Base-by-base conservation (phyloP, 306 rosid genomes). In the Cucumis melo region DNA sequence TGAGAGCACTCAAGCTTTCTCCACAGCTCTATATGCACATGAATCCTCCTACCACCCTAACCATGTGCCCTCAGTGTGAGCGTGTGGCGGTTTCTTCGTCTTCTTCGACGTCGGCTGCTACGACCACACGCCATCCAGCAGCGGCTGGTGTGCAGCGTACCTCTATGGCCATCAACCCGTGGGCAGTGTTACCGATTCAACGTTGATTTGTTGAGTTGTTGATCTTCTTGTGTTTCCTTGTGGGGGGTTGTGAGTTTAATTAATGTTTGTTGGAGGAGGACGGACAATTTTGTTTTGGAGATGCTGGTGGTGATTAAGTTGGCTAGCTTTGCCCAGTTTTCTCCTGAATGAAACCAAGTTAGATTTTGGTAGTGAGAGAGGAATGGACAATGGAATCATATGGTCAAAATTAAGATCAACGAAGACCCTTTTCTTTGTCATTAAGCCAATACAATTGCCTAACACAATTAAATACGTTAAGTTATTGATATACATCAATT, bases 11-110 rank as follows among this genome's bases (percentile, higher is more conserved):
- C 77, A 92, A 92, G 73, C 82, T 94, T 21, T 90, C 97, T 13
- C 98, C 98, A 51, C 96, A 91, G 80, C 81, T 90, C 34, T 90
- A 91, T 85, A 91, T 85, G 96, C 91, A 93, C 55, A 91, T 91
- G 96, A 91, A 78, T 63, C 99, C 97, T 78, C 99, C 99, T 63
- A 94, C 97, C 56, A 94, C 99, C 19, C 99, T 94, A 64, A 90
- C 97, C 27, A 92, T 94, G 95, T 94, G 99, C 81, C 97, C 99
- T 64, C 90, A 96, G 0, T 94, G 99, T 2, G 92, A 94, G 88
- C 94, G 96, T 1, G 94, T 91, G 5, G 87, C 88, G 0, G 90
- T 84, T 60, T 80, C 96, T 10, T 85, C 88, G 0, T 50, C 97
- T 11, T 86, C 90, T 10, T 76, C 90, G 0, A 41, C 88, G 7